phyloP scores from a whole-genome alignment of 331 rosid genomes.

The Acacia pycnantha region DNA sequence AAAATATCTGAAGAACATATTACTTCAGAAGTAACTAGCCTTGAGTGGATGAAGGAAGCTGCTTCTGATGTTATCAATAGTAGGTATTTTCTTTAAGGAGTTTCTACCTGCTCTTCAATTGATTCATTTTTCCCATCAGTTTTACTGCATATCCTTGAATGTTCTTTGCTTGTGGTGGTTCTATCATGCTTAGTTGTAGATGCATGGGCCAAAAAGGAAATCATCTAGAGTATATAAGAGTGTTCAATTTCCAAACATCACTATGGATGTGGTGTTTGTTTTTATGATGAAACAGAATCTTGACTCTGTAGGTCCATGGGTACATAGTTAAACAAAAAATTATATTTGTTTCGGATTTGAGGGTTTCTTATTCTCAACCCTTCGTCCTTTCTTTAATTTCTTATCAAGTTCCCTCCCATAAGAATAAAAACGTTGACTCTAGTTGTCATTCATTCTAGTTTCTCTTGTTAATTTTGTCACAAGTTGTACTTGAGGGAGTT shows the following conservation, averaged over 20 bases:
- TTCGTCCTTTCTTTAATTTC: neutral
- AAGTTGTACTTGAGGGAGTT: neutral
- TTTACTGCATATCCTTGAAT: slow-evolving; percentile 13
- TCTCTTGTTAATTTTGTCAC: neutral
- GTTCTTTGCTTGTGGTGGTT: slow-evolving; percentile 19
- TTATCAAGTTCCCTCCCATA: neutral
- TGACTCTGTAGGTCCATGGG: neutral
- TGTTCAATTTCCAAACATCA: neutral
- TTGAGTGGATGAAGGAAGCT: slow-evolving; percentile 74
- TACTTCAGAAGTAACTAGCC: slow-evolving; percentile 61
- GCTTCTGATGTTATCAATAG: slow-evolving; percentile 72
- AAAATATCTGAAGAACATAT: slow-evolving; percentile 39
- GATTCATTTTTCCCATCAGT: slow-evolving; percentile 21
- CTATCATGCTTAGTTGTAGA: slow-evolving; percentile 6
- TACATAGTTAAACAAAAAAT: neutral
- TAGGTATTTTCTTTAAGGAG: slow-evolving; percentile 48
- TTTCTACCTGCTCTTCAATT: slow-evolving; percentile 12
- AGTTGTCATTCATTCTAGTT: neutral
- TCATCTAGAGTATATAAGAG: neutral
- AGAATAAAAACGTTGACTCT: neutral
- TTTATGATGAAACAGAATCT: slow-evolving; percentile 10
- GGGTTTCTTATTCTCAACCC: neutral
- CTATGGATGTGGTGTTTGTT: neutral
- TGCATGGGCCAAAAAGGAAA: slow-evolving; percentile 3
- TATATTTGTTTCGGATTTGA: neutral